Evolutionary conservation across 2,329 filamentous ascomycete species (phyloP), one percentile per base, ranked within the genome.

Genomic region (Hypoxylon sp.): DNA sequence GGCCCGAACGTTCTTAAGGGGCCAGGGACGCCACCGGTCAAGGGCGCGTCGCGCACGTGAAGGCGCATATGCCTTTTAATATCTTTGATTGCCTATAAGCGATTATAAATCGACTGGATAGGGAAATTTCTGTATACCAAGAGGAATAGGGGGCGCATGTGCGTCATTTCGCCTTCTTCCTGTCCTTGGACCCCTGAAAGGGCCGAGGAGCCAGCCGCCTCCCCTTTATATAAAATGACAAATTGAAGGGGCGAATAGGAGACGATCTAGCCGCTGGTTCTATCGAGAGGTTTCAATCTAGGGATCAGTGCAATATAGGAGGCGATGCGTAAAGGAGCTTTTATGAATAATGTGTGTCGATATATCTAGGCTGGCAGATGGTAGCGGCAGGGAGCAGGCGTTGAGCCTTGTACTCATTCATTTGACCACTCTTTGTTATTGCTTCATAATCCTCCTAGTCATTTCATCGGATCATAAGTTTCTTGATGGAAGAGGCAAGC

Each of bases 201-300:
- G 66, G 66, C 65, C 65, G 55, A 71, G 65, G 61, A 48, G 40
- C 6, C 30, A 53, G 20, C 46, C 25, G 40, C 30, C 25, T 57
- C 42, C 40, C 20, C 44, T 30, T 33, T 48, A 64, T 54, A 68
- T 35, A 61, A 44, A 40, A 53, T 71, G 69, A 71, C 69, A 71
- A 71, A 71, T 71, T 66, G 20, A 7, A 17, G 50, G 58, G 27
- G 65, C 68, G 55, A 68, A 71, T 68, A 51, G 59, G 59, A 55
- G 13, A 10, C 44, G 13, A 6, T 30, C 54, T 33, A 57, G 31
- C 50, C 54, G 27, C 53, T 51, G 11, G 20, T n/a, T 25, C 49
- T 67, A 59, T 61, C 37, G 30, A 27, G 17, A 67, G 49, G 60
- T 61, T 42, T 3, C 57, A 66, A 14, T 58, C 8, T 54, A 8